These are phyloP conservation scores for Spongiforma sp. DNA, from an alignment of 1,284 basidiomycete genomes.

Conservation along the genomic window DNA sequence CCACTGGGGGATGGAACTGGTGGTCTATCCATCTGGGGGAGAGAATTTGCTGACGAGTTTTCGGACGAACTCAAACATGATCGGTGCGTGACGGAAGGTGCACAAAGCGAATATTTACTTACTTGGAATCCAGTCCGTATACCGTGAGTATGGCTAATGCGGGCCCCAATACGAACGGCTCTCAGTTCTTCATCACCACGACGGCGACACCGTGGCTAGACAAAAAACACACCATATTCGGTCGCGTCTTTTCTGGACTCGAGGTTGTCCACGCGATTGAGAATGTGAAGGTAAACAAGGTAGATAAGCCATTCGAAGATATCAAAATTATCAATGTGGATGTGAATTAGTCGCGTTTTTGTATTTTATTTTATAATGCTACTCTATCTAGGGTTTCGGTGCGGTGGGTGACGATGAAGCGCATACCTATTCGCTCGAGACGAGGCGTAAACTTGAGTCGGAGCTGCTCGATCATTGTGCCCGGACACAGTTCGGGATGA, in stretches of 20 bases:
- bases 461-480: constrained; percentile 25
- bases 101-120: constrained; percentile 4
- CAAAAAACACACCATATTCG: constrained; percentile 96
- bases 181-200: constrained; percentile 99
- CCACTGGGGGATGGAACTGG: constrained; percentile 97
- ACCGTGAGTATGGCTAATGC: constrained; percentile 99
- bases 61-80: constrained; percentile 89
- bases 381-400: constrained; percentile 45
- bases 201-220: constrained; percentile 96
- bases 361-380: constrained; percentile 39
- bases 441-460: constrained; percentile 25
- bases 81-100: constrained; percentile 54
- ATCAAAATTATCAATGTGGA: constrained; percentile 87
- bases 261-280: constrained; percentile 90
- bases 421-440: constrained; percentile 20
- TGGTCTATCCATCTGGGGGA: constrained; percentile 95
- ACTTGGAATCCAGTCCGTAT: constrained; percentile 69
- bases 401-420: constrained; percentile 32
- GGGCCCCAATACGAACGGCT: constrained; percentile 92
- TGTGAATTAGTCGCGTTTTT: constrained; percentile 51
- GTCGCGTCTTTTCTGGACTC: constrained; percentile 80
- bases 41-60: constrained; percentile 97
- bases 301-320: constrained; percentile 89
- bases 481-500: constrained; percentile 23
- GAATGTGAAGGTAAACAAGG: constrained; percentile 78